phyloP scores from a whole-genome alignment of 352 stramenopile species.

The Blastocystis sp. region DNA sequence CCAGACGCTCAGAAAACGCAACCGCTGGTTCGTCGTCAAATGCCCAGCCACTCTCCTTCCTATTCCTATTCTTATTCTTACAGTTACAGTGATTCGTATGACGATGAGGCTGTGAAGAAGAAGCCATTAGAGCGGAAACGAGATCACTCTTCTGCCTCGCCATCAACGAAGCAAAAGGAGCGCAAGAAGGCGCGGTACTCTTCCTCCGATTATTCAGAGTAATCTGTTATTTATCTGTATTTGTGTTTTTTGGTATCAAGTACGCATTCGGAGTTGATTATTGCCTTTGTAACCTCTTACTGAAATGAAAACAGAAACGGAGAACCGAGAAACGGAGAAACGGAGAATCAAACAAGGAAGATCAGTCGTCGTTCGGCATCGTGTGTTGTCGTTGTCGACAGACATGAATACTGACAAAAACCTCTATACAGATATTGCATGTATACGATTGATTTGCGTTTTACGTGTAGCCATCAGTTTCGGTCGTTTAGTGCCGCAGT shows the following conservation, averaged over 20 bases:
- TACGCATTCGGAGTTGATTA: not conserved
- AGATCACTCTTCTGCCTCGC: not conserved
- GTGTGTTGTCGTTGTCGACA: not conserved
- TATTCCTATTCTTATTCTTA: slow-evolving; percentile 1
- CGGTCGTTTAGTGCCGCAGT: not conserved
- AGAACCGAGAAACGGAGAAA: slow-evolving; percentile 7
- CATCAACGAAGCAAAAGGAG: not conserved
- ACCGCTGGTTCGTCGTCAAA: not conserved
- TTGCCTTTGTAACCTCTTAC: not conserved
- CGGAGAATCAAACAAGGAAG: not conserved
- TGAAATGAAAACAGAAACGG: not conserved
- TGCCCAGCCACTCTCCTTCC: not conserved
- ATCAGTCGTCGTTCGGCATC: not conserved
- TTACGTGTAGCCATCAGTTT: not conserved
- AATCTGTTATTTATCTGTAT: not conserved
- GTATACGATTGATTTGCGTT: not conserved
- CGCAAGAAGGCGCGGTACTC: not conserved
- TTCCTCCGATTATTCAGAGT: not conserved
- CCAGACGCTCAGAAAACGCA: not conserved
- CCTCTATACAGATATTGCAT: slow-evolving; percentile 26
- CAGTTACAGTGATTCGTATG: not conserved
- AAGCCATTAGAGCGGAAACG: not conserved
- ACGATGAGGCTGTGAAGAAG: not conserved
- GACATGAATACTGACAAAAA: slow-evolving; percentile 25
- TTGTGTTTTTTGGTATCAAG: too few species aligned